phyloP scores from a whole-genome alignment of 2,329 filamentous ascomycete species.

The Cercospora sesami region DNA sequence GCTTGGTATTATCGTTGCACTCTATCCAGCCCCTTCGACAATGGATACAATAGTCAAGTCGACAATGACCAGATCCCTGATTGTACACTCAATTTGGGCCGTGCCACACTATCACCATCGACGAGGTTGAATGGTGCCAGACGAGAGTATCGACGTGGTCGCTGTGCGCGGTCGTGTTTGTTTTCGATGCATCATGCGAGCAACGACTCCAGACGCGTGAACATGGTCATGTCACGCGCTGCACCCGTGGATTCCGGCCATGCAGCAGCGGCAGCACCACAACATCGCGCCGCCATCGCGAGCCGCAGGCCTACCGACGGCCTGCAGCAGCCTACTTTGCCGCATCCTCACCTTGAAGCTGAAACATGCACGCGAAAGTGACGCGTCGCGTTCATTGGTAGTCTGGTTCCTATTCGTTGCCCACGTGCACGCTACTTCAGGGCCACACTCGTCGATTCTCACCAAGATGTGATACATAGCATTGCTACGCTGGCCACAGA shows the following conservation, averaged over 20 bases:
- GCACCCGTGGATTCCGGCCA: background rate
- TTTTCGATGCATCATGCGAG: background rate
- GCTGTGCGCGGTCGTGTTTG: background rate
- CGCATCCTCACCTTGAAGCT: background rate
- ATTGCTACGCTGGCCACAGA: background rate
- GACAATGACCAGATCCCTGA: background rate
- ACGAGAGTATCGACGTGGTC: background rate
- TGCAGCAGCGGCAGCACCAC: background rate
- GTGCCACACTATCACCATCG: background rate
- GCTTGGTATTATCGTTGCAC: background rate
- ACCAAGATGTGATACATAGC: background rate
- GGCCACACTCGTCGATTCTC: background rate
- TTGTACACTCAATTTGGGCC: background rate
- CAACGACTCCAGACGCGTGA: background rate
- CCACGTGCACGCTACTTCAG: constrained; percentile 1
- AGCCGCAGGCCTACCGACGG: constrained; percentile 1
- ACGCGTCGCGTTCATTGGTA: constrained; percentile 2
- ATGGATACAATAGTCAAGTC: background rate
- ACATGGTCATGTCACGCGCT: background rate
- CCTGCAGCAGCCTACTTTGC: background rate
- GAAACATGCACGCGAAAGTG: constrained; percentile 5
- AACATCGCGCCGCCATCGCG: background rate
- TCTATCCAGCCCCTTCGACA: background rate
- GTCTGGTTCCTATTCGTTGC: background rate
- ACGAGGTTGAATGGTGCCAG: background rate